These are phyloP conservation scores for Taxawa tesnikishii DNA, from an alignment of 2,329 filamentous ascomycete genomes.

Conservation along the genomic window DNA sequence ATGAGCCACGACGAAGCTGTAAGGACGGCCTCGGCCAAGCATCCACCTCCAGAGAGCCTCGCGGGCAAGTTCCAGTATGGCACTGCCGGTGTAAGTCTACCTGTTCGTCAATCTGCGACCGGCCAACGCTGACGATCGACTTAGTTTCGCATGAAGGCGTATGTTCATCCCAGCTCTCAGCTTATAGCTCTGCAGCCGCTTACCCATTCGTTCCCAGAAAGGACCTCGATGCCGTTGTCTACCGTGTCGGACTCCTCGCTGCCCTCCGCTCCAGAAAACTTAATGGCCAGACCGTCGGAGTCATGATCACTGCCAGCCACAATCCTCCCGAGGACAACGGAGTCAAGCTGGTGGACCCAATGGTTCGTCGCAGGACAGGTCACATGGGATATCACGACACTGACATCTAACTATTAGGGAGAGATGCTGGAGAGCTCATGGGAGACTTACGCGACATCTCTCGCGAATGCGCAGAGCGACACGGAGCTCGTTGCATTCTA, in stretches of 20 bases:
- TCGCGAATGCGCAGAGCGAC: conserved; percentile 74
- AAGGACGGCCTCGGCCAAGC: conserved; percentile 14
- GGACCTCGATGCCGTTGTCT: conserved; percentile 82
- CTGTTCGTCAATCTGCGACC: not conserved
- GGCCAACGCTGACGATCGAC: conserved; percentile 3
- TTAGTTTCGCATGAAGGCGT: conserved; percentile 61
- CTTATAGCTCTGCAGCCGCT: conserved; percentile 14
- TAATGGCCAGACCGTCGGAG: conserved; percentile 80
- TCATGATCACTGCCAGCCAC: conserved; percentile 93
- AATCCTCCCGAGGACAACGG: conserved; percentile 85
- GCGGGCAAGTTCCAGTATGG: conserved; percentile 43
- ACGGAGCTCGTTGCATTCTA: conserved; percentile 66
- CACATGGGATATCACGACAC: conserved; percentile 13
- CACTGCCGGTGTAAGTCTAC: conserved; percentile 34
- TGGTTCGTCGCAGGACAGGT: conserved; percentile 36
- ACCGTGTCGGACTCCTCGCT: conserved; percentile 81
- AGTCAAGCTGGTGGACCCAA: conserved; percentile 90
- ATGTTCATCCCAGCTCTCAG: conserved; percentile 26
- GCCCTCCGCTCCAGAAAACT: conserved; percentile 82
- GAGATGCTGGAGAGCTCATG: conserved; percentile 94
- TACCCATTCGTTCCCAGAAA: conserved; percentile 39
- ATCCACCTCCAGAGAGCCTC: conserved; percentile 16
- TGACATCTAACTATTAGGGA: conserved; percentile 37
- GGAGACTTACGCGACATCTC: conserved; percentile 76
- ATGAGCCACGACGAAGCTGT: conserved; percentile 7